Evolutionary conservation across 768 basidiomycete genomes (phyloP).

Genomic region (Trametes villosa): DNA sequence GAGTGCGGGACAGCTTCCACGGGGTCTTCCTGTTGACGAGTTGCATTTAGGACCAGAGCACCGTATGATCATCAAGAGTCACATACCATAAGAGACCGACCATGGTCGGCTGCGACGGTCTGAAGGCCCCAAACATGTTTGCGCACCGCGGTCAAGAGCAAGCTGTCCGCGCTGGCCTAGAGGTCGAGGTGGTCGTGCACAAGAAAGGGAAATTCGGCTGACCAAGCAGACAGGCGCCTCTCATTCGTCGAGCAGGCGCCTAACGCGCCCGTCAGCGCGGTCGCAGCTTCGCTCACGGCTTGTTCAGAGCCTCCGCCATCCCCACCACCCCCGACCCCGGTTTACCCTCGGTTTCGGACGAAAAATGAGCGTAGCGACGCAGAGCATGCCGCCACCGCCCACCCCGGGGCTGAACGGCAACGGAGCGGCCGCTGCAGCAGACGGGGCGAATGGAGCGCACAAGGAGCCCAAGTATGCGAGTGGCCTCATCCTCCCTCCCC

Average conservation of each 20-base stretch:
- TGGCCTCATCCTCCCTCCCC: constrained; percentile 94
- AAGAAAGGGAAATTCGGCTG: constrained; percentile 26
- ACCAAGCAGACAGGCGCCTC: constrained; percentile 28
- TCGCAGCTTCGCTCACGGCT: constrained; percentile 8
- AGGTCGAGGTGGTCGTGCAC: constrained; percentile 11
- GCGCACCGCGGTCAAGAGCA: constrained; percentile 11
- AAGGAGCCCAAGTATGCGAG: constrained; percentile 60
- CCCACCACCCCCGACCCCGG: constrained; percentile 28
- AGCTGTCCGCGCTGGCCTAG: constrained; percentile 17
- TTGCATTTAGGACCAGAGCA: too few relatives aligned
- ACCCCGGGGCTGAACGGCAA: constrained; percentile 47
- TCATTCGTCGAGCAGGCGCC: neutral
- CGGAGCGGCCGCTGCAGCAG: constrained; percentile 45
- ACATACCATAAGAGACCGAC: constrained; percentile 87
- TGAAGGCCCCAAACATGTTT: constrained; percentile 87
- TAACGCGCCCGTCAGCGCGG: constrained; percentile 11
- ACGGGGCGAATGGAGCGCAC: constrained; percentile 37
- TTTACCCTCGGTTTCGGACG: constrained; percentile 26
- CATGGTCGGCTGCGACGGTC: constrained; percentile 63
- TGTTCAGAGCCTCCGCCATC: constrained; percentile 9
- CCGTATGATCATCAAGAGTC: neutral
- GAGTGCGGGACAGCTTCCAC: constrained; percentile 88
- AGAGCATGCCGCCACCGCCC: constrained; percentile 31
- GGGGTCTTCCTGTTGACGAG: constrained; percentile 90
- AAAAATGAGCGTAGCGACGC: constrained; percentile 50